Evolutionary conservation across 139 green algal genomes (phyloP).

Genomic region (Deuterostichococcus epilithicus): DNA sequence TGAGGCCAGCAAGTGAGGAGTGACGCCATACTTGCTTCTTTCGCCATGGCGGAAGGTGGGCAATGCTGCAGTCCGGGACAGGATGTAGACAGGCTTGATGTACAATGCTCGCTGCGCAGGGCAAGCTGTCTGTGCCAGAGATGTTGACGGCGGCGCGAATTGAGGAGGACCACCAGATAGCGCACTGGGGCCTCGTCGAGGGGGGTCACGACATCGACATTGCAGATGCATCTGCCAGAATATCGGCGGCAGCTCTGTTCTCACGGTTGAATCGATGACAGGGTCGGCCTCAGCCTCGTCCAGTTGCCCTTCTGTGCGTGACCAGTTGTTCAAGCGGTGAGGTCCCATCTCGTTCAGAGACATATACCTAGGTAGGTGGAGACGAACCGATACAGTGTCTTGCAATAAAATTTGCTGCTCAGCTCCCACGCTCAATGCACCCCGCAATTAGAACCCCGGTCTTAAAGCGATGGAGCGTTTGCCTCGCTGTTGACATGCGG

Average conservation of each 20-base stretch:
- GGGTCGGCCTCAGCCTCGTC: no score
- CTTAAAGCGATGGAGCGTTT: no score
- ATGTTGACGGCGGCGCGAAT: slow-evolving; percentile 59
- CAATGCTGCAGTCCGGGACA: background rate
- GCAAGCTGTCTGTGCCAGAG: slow-evolving; percentile 46
- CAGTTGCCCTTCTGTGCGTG: no score
- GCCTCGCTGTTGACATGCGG: no score
- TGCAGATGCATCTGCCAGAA: slow-evolving; percentile 66
- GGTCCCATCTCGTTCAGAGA: no score
- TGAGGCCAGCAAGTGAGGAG: no score
- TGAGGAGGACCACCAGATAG: slow-evolving; percentile 81
- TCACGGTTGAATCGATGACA: slow-evolving; percentile 36
- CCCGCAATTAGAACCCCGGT: no score
- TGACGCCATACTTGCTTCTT: background rate
- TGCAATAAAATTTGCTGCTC: no score
- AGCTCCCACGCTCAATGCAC: no score
- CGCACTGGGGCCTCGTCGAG: slow-evolving; percentile 93
- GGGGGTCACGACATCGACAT: slow-evolving; percentile 94
- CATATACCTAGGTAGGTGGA: no score
- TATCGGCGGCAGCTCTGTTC: slow-evolving; percentile 74
- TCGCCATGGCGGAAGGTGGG: background rate
- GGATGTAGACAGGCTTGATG: background rate
- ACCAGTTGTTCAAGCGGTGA: no score
- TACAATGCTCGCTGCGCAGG: slow-evolving; percentile 26
- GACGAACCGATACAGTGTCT: no score